Evolutionary conservation across 1,284 basidiomycete genomes (phyloP), one percentile per base, ranked within the genome.

Genomic region (Marasmius oreades): DNA sequence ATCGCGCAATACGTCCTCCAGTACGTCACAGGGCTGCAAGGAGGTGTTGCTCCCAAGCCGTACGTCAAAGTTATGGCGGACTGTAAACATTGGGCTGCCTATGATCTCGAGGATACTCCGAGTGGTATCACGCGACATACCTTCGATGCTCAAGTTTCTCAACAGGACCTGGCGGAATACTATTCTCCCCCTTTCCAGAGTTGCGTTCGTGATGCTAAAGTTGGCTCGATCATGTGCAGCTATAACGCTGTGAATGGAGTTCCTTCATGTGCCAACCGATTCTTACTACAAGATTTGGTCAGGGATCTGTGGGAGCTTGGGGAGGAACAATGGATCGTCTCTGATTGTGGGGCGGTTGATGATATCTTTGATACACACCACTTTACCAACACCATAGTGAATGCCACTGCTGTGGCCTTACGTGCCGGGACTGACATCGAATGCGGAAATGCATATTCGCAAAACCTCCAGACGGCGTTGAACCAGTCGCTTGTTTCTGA

Each of bases 241-340:
- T 84, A 84, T 62, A 84, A 84, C 60, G 76, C 80, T 11, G 79
- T 84, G 18, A 83, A 84, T 58, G 82, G 81, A 1, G 66, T 84
- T 33, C 81, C 82, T 7, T 71, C 77, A 0, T 84, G 81, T 61
- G 80, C 79, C 12, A 76, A 72, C 62, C 70, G 73, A 3, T 84
- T 76, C 63, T 68, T 84, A 33, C 69, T 84, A 37, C 79, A 82
- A 61, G 69, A 72, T 37, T 65, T 84, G 20, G 65, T 82, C 20
- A 69, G 81, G n/a, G 79, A 80, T 54, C 69, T 70, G 51, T 84
- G 77, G 75, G 77, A 75, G 12, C 78, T 84, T 58, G 69, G 74
- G 51, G 72, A 77, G 47, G 73, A 77, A 43, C 67, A 79, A 44
- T 83, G 80, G 79, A 76, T 82, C 42, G 78, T 76, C 1, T 75